phyloP scores from a whole-genome alignment of 176 grass and related monocot genomes.

The Echinochloa phyllopogon region DNA sequence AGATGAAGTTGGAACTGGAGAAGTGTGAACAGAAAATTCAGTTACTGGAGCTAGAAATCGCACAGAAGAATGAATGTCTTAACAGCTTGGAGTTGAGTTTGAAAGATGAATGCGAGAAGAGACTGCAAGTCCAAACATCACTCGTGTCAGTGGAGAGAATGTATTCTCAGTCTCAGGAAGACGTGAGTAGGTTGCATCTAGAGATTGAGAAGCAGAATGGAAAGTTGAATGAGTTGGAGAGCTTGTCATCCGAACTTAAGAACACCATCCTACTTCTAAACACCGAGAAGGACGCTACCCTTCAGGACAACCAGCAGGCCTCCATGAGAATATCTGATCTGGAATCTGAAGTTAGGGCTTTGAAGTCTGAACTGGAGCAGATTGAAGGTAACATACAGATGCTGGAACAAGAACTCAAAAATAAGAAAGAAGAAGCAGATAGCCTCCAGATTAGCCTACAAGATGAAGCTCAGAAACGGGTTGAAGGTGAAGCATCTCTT shows the following conservation, averaged over 20 bases:
- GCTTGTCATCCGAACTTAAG: slow-evolving; percentile 43
- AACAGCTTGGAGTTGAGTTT: slow-evolving; percentile 39
- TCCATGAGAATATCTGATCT: slow-evolving; percentile 40
- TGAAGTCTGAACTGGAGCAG: slow-evolving; percentile 55
- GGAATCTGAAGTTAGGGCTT: slow-evolving; percentile 48
- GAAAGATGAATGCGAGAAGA: slow-evolving; percentile 55
- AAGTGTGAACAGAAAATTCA: slow-evolving; percentile 54
- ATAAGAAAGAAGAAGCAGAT: slow-evolving; percentile 57
- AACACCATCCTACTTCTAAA: slow-evolving; percentile 50
- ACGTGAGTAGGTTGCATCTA: slow-evolving; percentile 45
- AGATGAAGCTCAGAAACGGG: slow-evolving; percentile 43
- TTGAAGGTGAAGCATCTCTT: slow-evolving; percentile 52
- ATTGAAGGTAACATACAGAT: slow-evolving; percentile 54
- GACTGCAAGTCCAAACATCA: slow-evolving; percentile 46
- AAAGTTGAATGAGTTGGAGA: slow-evolving; percentile 55
- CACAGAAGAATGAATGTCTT: slow-evolving; percentile 48
- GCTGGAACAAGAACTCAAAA: slow-evolving; percentile 52
- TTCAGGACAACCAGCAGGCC: slow-evolving; percentile 48
- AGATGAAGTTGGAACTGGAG: slow-evolving; percentile 51
- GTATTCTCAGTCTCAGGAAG: slow-evolving; percentile 58
- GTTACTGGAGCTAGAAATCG: slow-evolving; percentile 55
- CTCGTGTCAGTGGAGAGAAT: slow-evolving; percentile 47
- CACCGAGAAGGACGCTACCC: slow-evolving; percentile 44
- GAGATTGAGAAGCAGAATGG: slow-evolving; percentile 68
- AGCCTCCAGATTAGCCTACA: slow-evolving; percentile 51